Base-by-base conservation (phyloP, 768 basidiomycete genomes). In the Psilocybe cyanescens region DNA sequence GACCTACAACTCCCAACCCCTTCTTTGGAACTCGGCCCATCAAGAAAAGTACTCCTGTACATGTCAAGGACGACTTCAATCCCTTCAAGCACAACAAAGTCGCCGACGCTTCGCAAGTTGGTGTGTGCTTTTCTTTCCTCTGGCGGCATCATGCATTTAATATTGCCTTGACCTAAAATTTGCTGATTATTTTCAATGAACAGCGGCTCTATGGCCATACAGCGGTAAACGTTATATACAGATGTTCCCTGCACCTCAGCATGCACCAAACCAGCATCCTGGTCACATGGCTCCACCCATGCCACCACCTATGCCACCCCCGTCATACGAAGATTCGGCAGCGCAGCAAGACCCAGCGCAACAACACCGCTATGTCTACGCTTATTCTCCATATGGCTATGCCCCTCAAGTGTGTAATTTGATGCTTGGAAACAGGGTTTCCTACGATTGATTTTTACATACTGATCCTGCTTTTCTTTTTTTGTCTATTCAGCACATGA, bases 41-140 rank as follows among this genome's bases (percentile, higher is more conserved):
- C 72, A 94, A 94, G 82, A 92, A 91, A 77, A 83, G 81, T 57
- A 70, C 83, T 3, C 81, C 86, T 24, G 90, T 96, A 37, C 90
- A 94, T 71, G 85, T 97, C 74, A 94, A 97, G 77, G 94, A 97
- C 67, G 97, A 98, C 71, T 99, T 99, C 72, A 97, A 96, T 73
- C 95, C 97, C 14, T 97, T 97, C 86, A 94, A 93, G 77, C 86
- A 90, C 68, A 84, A 85, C 70, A 93, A 93, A 72, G 87, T 95
- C 29, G 84, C 80, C 7, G 92, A 93, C 57, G 86, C 95, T 6
- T 75, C 83, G 28, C 82, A 86, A 70, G 84, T 94, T 64, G 75
- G 95, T 96, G 72, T 68, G 94, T 85, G 12, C 28, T 39, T 8
- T 2, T 46, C 30, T 2, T 55, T 31, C 57, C 31, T 58, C n/a